Evolutionary conservation across 768 basidiomycete species (phyloP).

Genomic region (Tylopilus felleus): DNA sequence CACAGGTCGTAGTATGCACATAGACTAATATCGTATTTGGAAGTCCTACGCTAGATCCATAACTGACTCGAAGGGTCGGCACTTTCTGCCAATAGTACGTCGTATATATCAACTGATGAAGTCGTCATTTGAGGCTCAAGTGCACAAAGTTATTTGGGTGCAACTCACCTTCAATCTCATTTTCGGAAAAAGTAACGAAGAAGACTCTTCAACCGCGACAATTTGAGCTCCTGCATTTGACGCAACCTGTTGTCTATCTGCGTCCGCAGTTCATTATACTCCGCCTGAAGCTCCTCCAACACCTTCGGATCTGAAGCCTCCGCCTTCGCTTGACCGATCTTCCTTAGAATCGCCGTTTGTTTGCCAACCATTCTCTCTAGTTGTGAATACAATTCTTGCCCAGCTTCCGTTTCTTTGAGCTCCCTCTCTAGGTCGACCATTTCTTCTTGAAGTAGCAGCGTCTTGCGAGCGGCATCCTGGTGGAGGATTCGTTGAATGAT

Average conservation of each 20-base stretch:
- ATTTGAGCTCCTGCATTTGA: slow-evolving; percentile 12
- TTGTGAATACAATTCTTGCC: slow-evolving; percentile 3
- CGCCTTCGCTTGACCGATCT: slow-evolving; percentile 6
- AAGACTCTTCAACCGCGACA: neutral
- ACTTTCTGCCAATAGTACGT: too few species aligned
- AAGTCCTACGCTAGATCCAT: too few species aligned
- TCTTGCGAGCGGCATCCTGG: neutral
- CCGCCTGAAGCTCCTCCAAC: slow-evolving; percentile 4
- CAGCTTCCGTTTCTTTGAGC: slow-evolving; percentile 6
- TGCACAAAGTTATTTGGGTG: neutral
- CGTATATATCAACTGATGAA: neutral
- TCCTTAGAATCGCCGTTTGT: slow-evolving; percentile 3
- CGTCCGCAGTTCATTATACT: neutral
- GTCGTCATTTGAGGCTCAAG: neutral
- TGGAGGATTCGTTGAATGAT: slow-evolving; percentile 7
- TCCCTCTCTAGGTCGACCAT: slow-evolving; percentile 4
- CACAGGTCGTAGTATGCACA: too few species aligned
- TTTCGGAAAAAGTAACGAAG: neutral
- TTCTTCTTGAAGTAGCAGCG: slow-evolving; percentile 5
- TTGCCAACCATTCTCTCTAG: slow-evolving; percentile 10
- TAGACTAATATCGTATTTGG: too few species aligned
- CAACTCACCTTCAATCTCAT: neutral
- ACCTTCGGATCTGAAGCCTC: neutral
- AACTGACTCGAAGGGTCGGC: too few species aligned
- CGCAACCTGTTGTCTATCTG: slow-evolving; percentile 7